A percentile compares a stretch with the other conserved stretches of the same genome.
Conservation (phyloP, 805 yeast genomes). For the Pichia cephalocereana region DNA sequence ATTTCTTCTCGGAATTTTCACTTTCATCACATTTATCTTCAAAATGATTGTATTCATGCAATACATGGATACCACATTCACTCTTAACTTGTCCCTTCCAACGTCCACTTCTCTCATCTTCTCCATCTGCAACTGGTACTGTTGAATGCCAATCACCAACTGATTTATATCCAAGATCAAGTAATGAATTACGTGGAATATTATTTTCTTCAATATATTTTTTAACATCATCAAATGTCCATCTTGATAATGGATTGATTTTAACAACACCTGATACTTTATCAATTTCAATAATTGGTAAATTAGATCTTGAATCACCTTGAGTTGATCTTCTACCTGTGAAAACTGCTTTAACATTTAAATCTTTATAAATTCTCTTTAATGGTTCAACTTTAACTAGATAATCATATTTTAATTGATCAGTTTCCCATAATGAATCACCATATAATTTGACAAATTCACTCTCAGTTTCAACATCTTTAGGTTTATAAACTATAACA, state of each 20-base stretch:
- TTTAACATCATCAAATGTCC: constrained; percentile 71
- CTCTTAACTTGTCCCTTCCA: constrained; percentile 92
- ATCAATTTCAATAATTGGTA: constrained; percentile 74
- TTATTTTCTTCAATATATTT: constrained; percentile 55
- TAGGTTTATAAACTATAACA: constrained; percentile 62
- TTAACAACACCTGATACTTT: constrained; percentile 61
- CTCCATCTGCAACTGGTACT: constrained; percentile 79
- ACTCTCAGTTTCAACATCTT: constrained; percentile 40
- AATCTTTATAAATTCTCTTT: constrained; percentile 68
- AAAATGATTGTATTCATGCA: constrained; percentile 62
- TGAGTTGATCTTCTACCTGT: constrained; percentile 89
- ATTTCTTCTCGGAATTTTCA: no score
- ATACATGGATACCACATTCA: constrained; percentile 91
- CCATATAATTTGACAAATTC: constrained; percentile 69
- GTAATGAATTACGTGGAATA: constrained; percentile 79
- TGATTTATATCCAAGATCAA: constrained; percentile 83
- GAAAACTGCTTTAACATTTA: constrained; percentile 72
- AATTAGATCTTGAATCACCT: constrained; percentile 69
- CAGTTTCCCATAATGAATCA: constrained; percentile 69
- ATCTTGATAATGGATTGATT: constrained; percentile 79
- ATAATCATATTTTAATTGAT: constrained; percentile 76
- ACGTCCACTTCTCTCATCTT: constrained; percentile 93
- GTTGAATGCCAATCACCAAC: constrained; percentile 96
- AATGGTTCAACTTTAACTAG: constrained; percentile 90
- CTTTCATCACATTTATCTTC: no score